Base-by-base conservation (phyloP, 441 rosid genomes). In the Corymbia citriodora region DNA sequence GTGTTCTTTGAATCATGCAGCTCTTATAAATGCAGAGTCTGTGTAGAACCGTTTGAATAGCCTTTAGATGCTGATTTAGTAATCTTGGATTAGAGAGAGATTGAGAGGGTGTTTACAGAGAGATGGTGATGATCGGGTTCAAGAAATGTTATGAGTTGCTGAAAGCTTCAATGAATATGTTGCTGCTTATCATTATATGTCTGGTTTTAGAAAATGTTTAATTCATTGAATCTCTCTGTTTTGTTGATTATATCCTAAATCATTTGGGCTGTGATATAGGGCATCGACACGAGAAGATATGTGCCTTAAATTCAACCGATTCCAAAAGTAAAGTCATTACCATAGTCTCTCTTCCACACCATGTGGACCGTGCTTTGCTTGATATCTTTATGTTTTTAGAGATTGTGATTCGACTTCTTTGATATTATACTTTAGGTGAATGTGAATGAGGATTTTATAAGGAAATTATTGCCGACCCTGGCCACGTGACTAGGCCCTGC, bases 111-210 rank as follows among this genome's bases (percentile, higher is more conserved):
- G 45, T 40, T 40, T 40, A 40, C 6, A 65, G 40, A 40, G 48
- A 68, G 45, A 74, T 40, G 83, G 50, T 16, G 3, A 74, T 14
- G 5, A 40, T 40, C 3, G 16, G 49, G 50, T 74, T 74, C 17
- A 23, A 74, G 85, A 74, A 74, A 40, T 74, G 49, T 23, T 74
- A 36, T 53, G 89, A 68, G 53, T 68, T 27, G 3, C 57, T 81
- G 45, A 87, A 92, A 81, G 90, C 88, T 88, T 16, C 79, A 11
- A 48, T 65, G 55, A 87, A 94, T 49, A 94, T 94, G 95, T 6
- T 94, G 89, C 48, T 92, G 15, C 70, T 6, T 61, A 8, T 4
- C 16, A 61, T 61, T 19, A 27, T 27, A 12, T 27, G 4, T 63
- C 17, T 27, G 1, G 59, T 18, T 9, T 55, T 18, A 63, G 16